Percentiles rank a stretch among this genome's conserved stretches.
phyloP scores from a whole-genome alignment of 306 rosid genomes.

The Purshia tridentata region DNA sequence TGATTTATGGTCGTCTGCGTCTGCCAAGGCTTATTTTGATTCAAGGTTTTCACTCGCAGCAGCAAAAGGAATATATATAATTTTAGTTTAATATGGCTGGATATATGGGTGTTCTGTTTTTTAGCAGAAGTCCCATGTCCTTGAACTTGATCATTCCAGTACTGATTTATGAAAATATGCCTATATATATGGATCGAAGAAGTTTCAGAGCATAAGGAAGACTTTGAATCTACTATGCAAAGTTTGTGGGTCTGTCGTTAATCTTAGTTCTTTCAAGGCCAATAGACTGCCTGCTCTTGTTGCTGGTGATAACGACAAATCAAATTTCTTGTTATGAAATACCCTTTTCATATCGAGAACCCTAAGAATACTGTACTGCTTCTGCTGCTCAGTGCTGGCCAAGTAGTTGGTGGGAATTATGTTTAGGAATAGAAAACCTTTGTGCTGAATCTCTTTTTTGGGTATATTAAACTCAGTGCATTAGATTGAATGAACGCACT shows the following conservation, averaged over 20 bases:
- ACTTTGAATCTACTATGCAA: constrained; percentile 12
- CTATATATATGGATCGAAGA: constrained; percentile 19
- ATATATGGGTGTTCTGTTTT: constrained; percentile 27
- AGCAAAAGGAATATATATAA: constrained; percentile 10
- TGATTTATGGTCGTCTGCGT: neutral
- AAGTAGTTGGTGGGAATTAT: constrained; percentile 12
- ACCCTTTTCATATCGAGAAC: constrained; percentile 10
- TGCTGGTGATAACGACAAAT: constrained; percentile 12
- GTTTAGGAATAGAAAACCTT: neutral
- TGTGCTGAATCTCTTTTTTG: neutral
- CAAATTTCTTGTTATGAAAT: constrained; percentile 15
- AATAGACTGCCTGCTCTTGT: constrained; percentile 4
- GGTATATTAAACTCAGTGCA: constrained; percentile 4
- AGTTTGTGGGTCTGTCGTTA: constrained; percentile 2
- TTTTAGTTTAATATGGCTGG: constrained; percentile 21
- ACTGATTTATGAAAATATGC: constrained; percentile 12
- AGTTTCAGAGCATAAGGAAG: constrained; percentile 13
- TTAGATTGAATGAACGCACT: constrained; percentile 12
- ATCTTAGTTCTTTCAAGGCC: constrained; percentile 20
- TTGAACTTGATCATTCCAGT: constrained; percentile 10
- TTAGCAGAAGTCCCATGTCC: constrained; percentile 14
- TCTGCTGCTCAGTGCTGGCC: neutral
- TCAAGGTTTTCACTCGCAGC: neutral
- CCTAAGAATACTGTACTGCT: constrained; percentile 3
- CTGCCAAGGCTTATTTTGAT: constrained; percentile 1